A percentile compares a stretch with the other conserved stretches of the same genome.
These are phyloP conservation scores for Colletotrichum cordylinicola DNA, from an alignment of 2,329 filamentous ascomycete genomes.

Conservation along the genomic window DNA sequence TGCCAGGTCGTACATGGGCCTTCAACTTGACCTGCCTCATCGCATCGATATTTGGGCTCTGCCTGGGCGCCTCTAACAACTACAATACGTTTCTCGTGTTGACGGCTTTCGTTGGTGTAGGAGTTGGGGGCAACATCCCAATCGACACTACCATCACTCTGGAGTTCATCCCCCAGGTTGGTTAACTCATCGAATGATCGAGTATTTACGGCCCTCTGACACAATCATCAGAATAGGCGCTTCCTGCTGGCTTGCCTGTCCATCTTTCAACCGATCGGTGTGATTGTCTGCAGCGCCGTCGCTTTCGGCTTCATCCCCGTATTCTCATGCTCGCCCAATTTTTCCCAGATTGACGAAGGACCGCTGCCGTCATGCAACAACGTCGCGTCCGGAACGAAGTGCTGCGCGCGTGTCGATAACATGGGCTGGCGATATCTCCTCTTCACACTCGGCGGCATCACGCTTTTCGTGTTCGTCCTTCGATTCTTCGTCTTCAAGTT, in stretches of 20 bases:
- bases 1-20: conserved; percentile 53
- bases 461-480: conserved; percentile 58
- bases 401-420: conserved; percentile 46
- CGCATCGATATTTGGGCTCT: conserved; percentile 57
- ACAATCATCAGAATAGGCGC: conserved; percentile 39
- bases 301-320: conserved; percentile 59
- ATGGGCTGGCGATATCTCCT: conserved; percentile 67
- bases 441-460: conserved; percentile 58
- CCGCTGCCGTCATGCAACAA: conserved; percentile 50
- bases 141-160: conserved; percentile 62
- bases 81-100: conserved; percentile 58
- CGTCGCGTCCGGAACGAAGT: conserved; percentile 27
- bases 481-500: conserved; percentile 63
- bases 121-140: conserved; percentile 59
- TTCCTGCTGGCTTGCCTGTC: conserved; percentile 59
- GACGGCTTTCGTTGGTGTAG: conserved; percentile 60
- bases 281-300: conserved; percentile 54
- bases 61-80: conserved; percentile 52
- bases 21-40: conserved; percentile 65
- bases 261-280: conserved; percentile 61
- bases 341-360: conserved; percentile 41
- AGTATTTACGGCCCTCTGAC: not conserved
- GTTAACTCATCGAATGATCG: not conserved
- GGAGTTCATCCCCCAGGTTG: conserved; percentile 56
- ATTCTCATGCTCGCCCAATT: conserved; percentile 57